Base-by-base conservation (phyloP, 2,329 filamentous ascomycete genomes). In the Paradendryphiella salina region DNA sequence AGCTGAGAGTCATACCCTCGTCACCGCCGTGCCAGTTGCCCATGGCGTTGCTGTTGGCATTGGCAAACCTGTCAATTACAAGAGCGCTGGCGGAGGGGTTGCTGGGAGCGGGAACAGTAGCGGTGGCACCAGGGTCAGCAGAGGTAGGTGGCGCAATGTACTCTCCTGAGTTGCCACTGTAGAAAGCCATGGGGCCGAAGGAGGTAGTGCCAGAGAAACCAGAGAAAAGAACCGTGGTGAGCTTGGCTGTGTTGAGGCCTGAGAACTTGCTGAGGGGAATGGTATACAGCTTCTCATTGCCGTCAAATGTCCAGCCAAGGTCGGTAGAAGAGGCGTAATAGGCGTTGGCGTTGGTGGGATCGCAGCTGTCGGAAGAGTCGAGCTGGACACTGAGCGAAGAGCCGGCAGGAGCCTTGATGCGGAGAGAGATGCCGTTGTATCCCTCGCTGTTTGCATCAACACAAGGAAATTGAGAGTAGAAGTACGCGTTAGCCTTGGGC, bases 21-120 rank as follows among this genome's bases (percentile, higher is more conserved):
- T 85, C 84, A n/a, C 77, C 77, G 8, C 86, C 85, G 66, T 88
- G 85, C 80, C 84, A 88, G 69, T 82, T 80, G 2, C 80, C 81
- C 2, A 88, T 77, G 14, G 81, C 78, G 62, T 89, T 88, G 20
- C 71, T 77, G 53, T 77, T 72, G 2, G 70, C 49, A 57, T 76
- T 77, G 29, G 71, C 71, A 57, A 89, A 89, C 3, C 77, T 78
- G 70, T 89, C 86, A 49, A 89, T 82, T 0, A 87, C 74, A 23
- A 84, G 74, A 10, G 73, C 70, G 13, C 77, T 74, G 10, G 58
- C 60, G 20, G 77, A 77, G 15, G 77, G 76, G 40, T 79, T 76
- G 10, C 71, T 58, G 3, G 81, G 81, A 3, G 79, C 78, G n/a
- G 77, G 65, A 11, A 82, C 75, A 5, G 79, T 82, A 13, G 72